A percentile compares a stretch with the other conserved stretches of the same genome.
Conservation (phyloP, 1,139 yeast species). For the Kodamaea derodonti region DNA sequence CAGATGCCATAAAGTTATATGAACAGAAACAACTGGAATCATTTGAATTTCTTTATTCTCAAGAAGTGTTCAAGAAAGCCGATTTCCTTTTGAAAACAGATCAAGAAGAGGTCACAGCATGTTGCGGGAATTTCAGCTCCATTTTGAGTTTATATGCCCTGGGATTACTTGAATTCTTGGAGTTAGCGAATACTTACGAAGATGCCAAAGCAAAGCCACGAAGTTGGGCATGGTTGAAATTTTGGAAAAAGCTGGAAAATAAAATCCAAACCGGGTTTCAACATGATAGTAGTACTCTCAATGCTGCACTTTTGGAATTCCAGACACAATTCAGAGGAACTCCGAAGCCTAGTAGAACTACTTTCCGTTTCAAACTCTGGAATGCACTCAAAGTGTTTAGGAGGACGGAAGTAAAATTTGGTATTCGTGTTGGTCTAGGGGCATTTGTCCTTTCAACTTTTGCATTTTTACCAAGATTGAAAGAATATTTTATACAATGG, state of each 20-base stretch:
- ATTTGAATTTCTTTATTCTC: constrained; percentile 55
- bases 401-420: constrained; percentile 71
- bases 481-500: constrained; percentile 58
- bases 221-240: constrained; percentile 51
- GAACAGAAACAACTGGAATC: constrained; percentile 56
- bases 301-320: constrained; percentile 36
- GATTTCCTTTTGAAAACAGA: constrained; percentile 49
- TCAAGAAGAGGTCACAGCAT: constrained; percentile 80
- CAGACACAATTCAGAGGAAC: constrained; percentile 24
- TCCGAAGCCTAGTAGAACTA: not conserved
- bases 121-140: constrained; percentile 77
- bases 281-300: constrained; percentile 17
- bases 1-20: constrained; percentile 51
- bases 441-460: constrained; percentile 63
- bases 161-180: constrained; percentile 51
- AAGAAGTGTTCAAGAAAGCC: constrained; percentile 46
- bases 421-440: constrained; percentile 76
- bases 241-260: constrained; percentile 34
- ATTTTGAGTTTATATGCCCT: constrained; percentile 60
- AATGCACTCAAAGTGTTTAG: constrained; percentile 32
- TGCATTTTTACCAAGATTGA: constrained; percentile 60
- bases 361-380: constrained; percentile 26
- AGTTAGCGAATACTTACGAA: constrained; percentile 43
- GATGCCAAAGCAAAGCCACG: constrained; percentile 22
- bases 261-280: not conserved